A percentile compares a stretch with the other conserved stretches of the same genome.
These are phyloP conservation scores for Suzukiozyma palmioleophila DNA, from an alignment of 1,139 yeast species.

Conservation along the genomic window DNA sequence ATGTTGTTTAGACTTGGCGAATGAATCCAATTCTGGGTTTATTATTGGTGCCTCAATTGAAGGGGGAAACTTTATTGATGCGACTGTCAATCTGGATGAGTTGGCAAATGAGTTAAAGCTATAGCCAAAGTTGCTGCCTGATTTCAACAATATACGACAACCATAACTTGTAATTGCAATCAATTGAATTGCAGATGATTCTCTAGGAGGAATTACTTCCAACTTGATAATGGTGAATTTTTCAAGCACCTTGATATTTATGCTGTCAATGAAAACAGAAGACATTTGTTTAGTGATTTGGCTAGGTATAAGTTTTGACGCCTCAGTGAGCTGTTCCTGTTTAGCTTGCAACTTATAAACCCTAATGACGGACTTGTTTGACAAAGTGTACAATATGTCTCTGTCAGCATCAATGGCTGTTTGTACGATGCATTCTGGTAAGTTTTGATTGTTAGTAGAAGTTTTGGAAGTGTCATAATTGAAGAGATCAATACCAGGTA, in stretches of 20 bases:
- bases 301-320: slow-evolving; percentile 39
- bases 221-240: slow-evolving; percentile 58
- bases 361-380: slow-evolving; percentile 78
- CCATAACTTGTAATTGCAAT: slow-evolving; percentile 88
- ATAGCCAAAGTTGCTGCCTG: slow-evolving; percentile 31
- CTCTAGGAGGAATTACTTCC: slow-evolving; percentile 56
- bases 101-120: slow-evolving; percentile 15
- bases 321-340: slow-evolving; percentile 35
- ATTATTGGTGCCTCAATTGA: slow-evolving; percentile 57
- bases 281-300: slow-evolving; percentile 57
- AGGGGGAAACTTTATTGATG: slow-evolving; percentile 71
- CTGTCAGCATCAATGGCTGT: slow-evolving; percentile 74
- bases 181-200: slow-evolving; percentile 67
- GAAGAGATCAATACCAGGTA: slow-evolving; percentile 43
- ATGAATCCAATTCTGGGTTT: slow-evolving; percentile 45
- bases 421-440: slow-evolving; percentile 58
- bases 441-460: slow-evolving; percentile 6
- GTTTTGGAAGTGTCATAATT: slow-evolving; percentile 16
- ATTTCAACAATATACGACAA: slow-evolving; percentile 66
- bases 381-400: slow-evolving; percentile 72
- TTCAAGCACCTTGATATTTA: slow-evolving; percentile 39
- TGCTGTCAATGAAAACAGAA: slow-evolving; percentile 45
- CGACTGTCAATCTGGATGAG: slow-evolving; percentile 36
- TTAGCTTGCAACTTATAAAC: slow-evolving; percentile 56
- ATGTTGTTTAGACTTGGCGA: slow-evolving; percentile 41